Base-by-base conservation (phyloP, 73 alveolate genomes). In the Breviolum minutum region DNA sequence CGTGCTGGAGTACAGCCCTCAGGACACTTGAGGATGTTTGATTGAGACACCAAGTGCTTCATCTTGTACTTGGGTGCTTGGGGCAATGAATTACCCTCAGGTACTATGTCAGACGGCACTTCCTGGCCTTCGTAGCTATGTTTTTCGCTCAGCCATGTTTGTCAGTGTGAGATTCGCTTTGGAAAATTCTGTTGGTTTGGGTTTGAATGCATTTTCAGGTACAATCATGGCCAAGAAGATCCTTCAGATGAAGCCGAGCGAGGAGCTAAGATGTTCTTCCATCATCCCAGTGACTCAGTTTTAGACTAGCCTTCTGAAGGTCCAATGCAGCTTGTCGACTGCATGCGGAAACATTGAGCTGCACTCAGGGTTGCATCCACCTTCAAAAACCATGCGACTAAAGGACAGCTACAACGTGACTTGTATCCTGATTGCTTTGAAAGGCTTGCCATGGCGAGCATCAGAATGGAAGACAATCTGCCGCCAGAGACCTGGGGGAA, bases 391-490 rank as follows among this genome's bases (percentile, higher is more conserved):
- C 54, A 40, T 40, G 54, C 54, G 54, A 3, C 5, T 40, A 40
- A 40, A 40, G 77, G 2, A 22, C 17, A 2, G 77, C n/a, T 68
- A 17, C 77, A 22, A 4, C n/a, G 77, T 14, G 77, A 16, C 86
- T n/a, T 26, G 63, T 4, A 9, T 11, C 17, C 0, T 68, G 63
- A 27, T 9, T 24, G 61, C 19, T 10, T 9, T 77, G 86, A 8
- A 10, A 87, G 97, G 97, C 88, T 90, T 16, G 97, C 97, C 87
- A 90, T 90, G 68, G 97, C 97, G 48, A 81, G 97, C 74, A 22
- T 90, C 74, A 62, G 54, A 32, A 90, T 90, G 97, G 97, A 90
- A 13, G 97, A 90, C 63, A 48, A 70, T 32, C 79, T 90, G 63
- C 61, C 97, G 97, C 66, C 74, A 7, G 87, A 16, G 70, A 22